These are phyloP conservation scores for Theileria orientalis DNA, from an alignment of 169 alveolate genomes.

Conservation along the genomic window DNA sequence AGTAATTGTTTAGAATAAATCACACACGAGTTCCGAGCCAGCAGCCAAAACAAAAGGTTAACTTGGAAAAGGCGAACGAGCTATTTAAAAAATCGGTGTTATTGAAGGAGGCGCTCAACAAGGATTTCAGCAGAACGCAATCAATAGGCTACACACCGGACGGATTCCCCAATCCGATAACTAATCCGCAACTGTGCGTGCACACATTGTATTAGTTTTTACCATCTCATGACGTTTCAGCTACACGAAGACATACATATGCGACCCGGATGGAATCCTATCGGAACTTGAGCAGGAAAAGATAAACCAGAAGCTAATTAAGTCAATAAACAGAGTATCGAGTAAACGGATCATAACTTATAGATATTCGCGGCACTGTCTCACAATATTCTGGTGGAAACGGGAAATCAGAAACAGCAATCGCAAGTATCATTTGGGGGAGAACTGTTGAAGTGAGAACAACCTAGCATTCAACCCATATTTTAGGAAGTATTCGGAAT, in stretches of 20 bases:
- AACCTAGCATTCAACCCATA: not conserved
- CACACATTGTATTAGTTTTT: conserved; percentile 11
- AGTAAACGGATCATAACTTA: not conserved
- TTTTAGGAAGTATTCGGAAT: conserved; percentile 12
- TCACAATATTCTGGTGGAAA: conserved; percentile 2
- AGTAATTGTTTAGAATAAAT: not conserved
- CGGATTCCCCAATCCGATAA: conserved; percentile 48
- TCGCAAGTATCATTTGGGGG: not conserved
- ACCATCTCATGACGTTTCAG: not conserved
- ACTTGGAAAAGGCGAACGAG: not conserved
- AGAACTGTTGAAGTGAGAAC: not conserved
- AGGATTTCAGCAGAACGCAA: conserved; percentile 15
- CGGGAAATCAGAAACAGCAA: not conserved
- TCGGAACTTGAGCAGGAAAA: conserved; percentile 39
- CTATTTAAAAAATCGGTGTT: not conserved
- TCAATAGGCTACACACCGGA: conserved; percentile 51
- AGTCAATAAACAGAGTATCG: not conserved
- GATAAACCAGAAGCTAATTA: conserved; percentile 9
- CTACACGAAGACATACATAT: conserved; percentile 15
- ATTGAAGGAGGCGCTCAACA: not conserved
- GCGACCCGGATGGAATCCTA: conserved; percentile 65
- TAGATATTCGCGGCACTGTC: conserved; percentile 6
- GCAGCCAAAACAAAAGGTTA: not conserved
- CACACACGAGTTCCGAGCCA: not conserved
- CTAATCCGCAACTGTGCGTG: conserved; percentile 43